Evolutionary conservation across 129 eudicot genomes (phyloP), one percentile per base, ranked within the genome.

Genomic region (Flaveria bidentis): DNA sequence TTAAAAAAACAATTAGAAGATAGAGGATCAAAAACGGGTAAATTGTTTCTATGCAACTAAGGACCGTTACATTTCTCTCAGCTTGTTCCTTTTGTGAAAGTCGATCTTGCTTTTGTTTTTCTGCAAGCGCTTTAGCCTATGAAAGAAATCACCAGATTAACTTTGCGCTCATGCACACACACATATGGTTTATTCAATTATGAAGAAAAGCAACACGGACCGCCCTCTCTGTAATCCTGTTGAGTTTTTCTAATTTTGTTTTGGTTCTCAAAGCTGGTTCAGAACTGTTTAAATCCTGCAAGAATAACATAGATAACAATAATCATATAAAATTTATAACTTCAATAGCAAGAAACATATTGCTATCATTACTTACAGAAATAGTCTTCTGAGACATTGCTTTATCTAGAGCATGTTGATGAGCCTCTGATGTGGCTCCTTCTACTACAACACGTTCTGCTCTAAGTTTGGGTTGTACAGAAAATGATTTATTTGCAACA

Each of bases 391-490:
- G 89, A 20, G 95, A 85, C 66, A 78, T 49, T 49, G 96, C 93
- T 82, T 94, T 94, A 78, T 91, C 89, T 62, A 89, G 86, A 71
- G 98, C 98, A 28, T 97, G 98, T 69, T 88, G 91, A 41, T 96
- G 91, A 72, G 98, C 98, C 84, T 93, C 97, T 71, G 87, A 79
- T 13, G 93, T 87, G 30, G 96, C 98, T 74, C 97, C 81, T 80
- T 93, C 97, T 9, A 93, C 98, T 10, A 96, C 98, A 74, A 97
- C 98, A 22, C 97, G 96, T 73, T 91, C 97, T 2, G 96, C 89
- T 78, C 82, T 87, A 69, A 82, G 89, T 85, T 91, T 94, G 26
- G 93, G 91, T 47, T 86, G 85, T 1, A 47, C 92, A 30, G 88
- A 77, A 39, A 86, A 55, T 42, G 56, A 52, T 42, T 63, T 44